Percentiles rank a stretch among this genome's conserved stretches.
Conservation (phyloP, 2,329 filamentous ascomycete genomes). For the Penicillium polonicum region DNA sequence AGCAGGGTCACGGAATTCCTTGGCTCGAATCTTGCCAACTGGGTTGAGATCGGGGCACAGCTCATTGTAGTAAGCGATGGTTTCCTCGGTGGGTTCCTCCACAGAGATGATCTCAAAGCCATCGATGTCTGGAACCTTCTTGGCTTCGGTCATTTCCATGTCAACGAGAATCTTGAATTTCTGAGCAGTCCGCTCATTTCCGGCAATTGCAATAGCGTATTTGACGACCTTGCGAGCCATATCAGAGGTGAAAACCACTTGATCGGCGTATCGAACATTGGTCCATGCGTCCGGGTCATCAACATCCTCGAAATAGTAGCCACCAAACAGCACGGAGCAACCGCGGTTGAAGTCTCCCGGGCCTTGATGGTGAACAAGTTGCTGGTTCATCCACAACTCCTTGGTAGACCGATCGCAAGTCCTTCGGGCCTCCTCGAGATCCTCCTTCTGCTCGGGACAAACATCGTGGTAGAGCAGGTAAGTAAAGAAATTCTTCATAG, state of each 20-base stretch:
- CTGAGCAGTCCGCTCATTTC: conserved; percentile 35
- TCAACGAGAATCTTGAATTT: conserved; percentile 41
- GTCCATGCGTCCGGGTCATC: conserved; percentile 31
- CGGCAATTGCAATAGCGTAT: conserved; percentile 51
- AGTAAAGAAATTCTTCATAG: conserved; percentile 82
- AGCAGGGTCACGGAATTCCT: conserved; percentile 49
- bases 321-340: conserved; percentile 66
- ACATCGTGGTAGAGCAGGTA: conserved; percentile 84
- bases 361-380: conserved; percentile 51
- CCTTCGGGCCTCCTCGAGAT: conserved; percentile 64
- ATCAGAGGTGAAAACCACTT: conserved; percentile 39
- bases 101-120: conserved; percentile 62
- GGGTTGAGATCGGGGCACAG: conserved; percentile 48
- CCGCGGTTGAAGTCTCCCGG: conserved; percentile 82
- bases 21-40: conserved; percentile 55
- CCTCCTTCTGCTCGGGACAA: conserved; percentile 72
- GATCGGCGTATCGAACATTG: background rate
- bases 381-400: conserved; percentile 63
- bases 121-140: conserved; percentile 50
- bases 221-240: conserved; percentile 52
- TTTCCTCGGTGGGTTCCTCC: conserved; percentile 45
- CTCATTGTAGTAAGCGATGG: conserved; percentile 49
- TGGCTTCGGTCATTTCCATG: conserved; percentile 40
- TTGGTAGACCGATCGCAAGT: conserved; percentile 65
- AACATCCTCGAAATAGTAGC: conserved; percentile 48